Evolutionary conservation across 1,284 basidiomycete species (phyloP), one percentile per base, ranked within the genome.

Genomic region (Coniophora puteana): DNA sequence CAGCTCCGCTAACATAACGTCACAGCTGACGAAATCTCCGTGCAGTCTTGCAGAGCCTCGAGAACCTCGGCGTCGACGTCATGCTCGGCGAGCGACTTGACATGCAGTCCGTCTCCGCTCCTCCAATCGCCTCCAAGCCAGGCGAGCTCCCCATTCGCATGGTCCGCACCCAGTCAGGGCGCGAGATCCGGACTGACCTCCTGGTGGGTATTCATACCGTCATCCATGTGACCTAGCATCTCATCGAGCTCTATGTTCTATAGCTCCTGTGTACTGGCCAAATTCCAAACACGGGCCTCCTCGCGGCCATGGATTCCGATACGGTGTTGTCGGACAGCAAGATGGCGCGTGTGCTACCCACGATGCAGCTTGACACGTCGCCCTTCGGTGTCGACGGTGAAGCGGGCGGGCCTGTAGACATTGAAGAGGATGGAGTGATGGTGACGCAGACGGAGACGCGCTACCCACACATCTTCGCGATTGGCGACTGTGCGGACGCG

Each of bases 221-320:
- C n/a, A 35, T 35, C 23, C 22, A n/a, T 33, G 26, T 31, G 18
- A 18, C 7, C n/a, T 40, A 36, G 33, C 37, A 38, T 36, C 10
- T 38, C 36, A 43, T 17, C 18, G 35, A 18, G 18, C 34, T 27
- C n/a, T 20, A 28, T 5, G 23, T 23, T 37, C 31, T 22, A 8
- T 40, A 87, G 81, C 70, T 90, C 12, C 65, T 84, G 1, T 89
- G 88, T 55, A 89, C 86, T 0, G 87, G 87, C 6, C 86, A 89
- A 61, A 69, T 64, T 26, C 84, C 86, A 14, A 88, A 89, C 55
- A 82, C 83, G 0, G 65, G 59, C 1, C 56, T 89, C 28, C 62
- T 91, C 20, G 61, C 57, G 21, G 52, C 57, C 0, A 65, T 83
- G 50, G 68, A 79, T 39, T 68, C 77, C 0, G 52, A 63, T 3